These are phyloP conservation scores for Wallacemonas sp. DNA, from an alignment of 208 protist genomes.

Conservation along the genomic window DNA sequence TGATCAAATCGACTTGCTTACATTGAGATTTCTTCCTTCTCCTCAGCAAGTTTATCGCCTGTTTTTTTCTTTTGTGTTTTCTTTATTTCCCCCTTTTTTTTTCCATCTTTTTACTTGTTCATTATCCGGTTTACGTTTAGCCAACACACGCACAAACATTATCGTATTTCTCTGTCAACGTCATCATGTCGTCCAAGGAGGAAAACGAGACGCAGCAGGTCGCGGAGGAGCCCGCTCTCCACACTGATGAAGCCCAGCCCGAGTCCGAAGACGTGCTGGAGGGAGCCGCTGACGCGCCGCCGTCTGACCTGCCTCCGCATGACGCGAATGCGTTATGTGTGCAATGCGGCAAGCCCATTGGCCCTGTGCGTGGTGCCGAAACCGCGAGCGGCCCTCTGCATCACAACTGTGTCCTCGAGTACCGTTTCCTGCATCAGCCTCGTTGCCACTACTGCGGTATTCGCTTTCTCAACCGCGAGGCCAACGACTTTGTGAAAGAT, in stretches of 20 bases:
- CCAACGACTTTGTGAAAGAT: conserved; percentile 27
- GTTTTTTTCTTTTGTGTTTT: not conserved
- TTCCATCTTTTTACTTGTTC: not conserved
- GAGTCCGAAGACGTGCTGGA: conserved; percentile 3
- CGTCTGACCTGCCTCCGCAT: not conserved
- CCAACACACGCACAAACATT: conserved; percentile 11
- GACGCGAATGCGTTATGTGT: conserved; percentile 19
- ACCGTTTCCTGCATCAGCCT: conserved; percentile 41
- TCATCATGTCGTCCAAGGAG: conserved; percentile 7
- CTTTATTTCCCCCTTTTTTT: not conserved
- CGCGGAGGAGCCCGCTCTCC: not conserved
- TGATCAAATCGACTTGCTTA: too few relatives aligned
- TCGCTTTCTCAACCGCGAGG: conserved; percentile 35
- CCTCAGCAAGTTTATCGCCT: not conserved
- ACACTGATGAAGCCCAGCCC: not conserved
- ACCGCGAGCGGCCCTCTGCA: conserved; percentile 39
- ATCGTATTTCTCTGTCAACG: not conserved
- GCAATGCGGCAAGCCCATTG: conserved; percentile 43
- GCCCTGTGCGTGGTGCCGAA: conserved; percentile 16
- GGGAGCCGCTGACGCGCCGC: conserved; percentile 1
- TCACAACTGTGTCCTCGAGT: conserved; percentile 34
- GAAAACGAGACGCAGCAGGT: conserved; percentile 9
- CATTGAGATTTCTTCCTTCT: not conserved
- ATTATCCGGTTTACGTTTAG: not conserved
- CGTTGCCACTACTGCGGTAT: conserved; percentile 48